Base-by-base conservation (phyloP, 192 early-diverging fungal species). In the Glomus cerebriforme region DNA sequence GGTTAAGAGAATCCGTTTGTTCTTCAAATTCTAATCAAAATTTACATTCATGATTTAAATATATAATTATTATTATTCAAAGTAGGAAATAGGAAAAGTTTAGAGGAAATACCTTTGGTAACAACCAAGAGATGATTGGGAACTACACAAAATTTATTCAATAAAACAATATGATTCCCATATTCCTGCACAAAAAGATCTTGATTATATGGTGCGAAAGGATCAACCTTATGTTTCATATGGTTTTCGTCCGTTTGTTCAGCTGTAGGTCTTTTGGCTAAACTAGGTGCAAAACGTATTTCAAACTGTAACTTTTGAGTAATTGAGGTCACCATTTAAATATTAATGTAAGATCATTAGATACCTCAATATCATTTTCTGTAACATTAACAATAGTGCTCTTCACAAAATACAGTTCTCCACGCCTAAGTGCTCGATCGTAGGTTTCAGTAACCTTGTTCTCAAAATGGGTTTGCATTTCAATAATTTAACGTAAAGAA, bases 121-220 rank as follows among this genome's bases (percentile, higher is more conserved):
- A 88, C 81, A 32, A 91, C 47, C 3, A 91, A 73, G 22, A 88
- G 70, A 77, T 91, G 90, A 2, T 83, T 62, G 5, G 88, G 86
- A 37, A 90, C 82, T 45, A 90, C 79, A 37, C 85, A 83, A 79
- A 84, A 91, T 73, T 91, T 91, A 81, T 91, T 91, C 26, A 91
- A 78, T 9, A 91, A 39, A 34, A 90, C 65, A 62, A 82, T 79
- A 72, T 85, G 79, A 43, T 86, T 77, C 0, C 83, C 80, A 37
- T 83, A 71, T 64, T 90, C 85, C 13, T 81, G 49, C 0, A 91
- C 84, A 62, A 83, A 85, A 26, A 91, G 80, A 1, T 80, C 80
- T 12, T 89, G 87, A 54, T 47, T 62, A 32, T 87, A 87, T 22
- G 83, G 83, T 67, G 85, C 27, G 68, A 91, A 91, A 1, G 90